A percentile compares a stretch with the other conserved stretches of the same genome.
Evolutionary conservation across 129 eudicot species (phyloP).

Genomic region (Flaveria sonorensis): DNA sequence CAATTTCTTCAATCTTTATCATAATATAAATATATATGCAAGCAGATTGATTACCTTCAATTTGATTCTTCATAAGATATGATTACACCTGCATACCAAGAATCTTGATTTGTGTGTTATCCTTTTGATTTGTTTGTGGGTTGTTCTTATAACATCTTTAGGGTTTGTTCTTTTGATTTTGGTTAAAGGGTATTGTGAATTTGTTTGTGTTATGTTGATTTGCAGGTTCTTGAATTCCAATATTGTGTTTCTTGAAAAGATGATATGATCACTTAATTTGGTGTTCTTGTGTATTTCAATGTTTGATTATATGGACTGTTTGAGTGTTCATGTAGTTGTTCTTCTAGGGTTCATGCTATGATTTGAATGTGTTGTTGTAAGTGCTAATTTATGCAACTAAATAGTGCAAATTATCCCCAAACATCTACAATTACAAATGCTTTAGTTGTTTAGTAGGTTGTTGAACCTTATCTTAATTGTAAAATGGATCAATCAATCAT

Average conservation of each 20-base stretch:
- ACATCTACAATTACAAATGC: background rate
- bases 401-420: slow-evolving; percentile 25
- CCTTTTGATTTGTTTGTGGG: slow-evolving; percentile 9
- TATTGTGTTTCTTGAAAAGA: slow-evolving; percentile 5
- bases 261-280: slow-evolving; percentile 18
- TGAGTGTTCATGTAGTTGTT: background rate
- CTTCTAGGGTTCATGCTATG: slow-evolving; percentile 13
- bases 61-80: background rate
- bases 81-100: background rate
- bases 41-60: background rate
- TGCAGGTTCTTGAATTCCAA: background rate
- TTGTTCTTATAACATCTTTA: background rate
- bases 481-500: slow-evolving; percentile 19
- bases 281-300: background rate
- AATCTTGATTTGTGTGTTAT: slow-evolving; percentile 10
- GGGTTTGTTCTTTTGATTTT: background rate
- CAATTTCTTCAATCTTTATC: slow-evolving; percentile 7
- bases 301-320: background rate
- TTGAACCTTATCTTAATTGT: background rate
- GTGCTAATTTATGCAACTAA: background rate
- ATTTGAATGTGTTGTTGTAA: slow-evolving; percentile 19
- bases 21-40: background rate
- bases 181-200: background rate
- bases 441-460: slow-evolving; percentile 15
- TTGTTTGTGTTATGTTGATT: slow-evolving; percentile 12